These are phyloP conservation scores for Suillus discolor DNA, from an alignment of 768 basidiomycete species.

Conservation along the genomic window DNA sequence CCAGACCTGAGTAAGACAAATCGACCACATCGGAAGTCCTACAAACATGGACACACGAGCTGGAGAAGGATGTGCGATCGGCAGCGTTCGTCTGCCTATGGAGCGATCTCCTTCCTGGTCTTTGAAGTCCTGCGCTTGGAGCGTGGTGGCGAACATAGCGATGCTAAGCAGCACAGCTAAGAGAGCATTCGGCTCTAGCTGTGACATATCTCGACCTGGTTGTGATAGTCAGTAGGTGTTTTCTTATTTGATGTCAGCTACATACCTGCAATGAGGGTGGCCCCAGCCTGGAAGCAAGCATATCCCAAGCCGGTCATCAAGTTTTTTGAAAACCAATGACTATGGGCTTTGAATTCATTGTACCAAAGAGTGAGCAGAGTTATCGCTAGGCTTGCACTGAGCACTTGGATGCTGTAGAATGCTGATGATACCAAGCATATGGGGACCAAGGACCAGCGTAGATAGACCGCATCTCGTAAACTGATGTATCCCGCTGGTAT, in stretches of 20 bases:
- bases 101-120: slow-evolving; percentile 45
- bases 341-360: slow-evolving; percentile 28
- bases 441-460: slow-evolving; percentile 40
- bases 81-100: slow-evolving; percentile 43
- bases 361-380: slow-evolving; percentile 29
- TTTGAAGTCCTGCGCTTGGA: slow-evolving; percentile 38
- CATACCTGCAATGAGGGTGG: slow-evolving; percentile 39
- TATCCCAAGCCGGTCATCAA: slow-evolving; percentile 38
- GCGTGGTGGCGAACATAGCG: slow-evolving; percentile 38
- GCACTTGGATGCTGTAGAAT: slow-evolving; percentile 16
- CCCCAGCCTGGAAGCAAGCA: slow-evolving; percentile 40
- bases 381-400: slow-evolving; percentile 26
- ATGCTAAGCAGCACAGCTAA: slow-evolving; percentile 34
- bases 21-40: slow-evolving; percentile 32
- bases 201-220: slow-evolving; percentile 26
- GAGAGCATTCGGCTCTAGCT: slow-evolving; percentile 27
- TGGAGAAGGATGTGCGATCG: slow-evolving; percentile 42
- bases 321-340: slow-evolving; percentile 38
- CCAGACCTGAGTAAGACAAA: slow-evolving; percentile 30
- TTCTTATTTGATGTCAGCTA: slow-evolving; percentile 1
- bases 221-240: slow-evolving; percentile 9
- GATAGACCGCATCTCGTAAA: slow-evolving; percentile 34
- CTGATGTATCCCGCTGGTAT: slow-evolving; percentile 47
- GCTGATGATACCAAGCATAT: slow-evolving; percentile 40
- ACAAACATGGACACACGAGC: slow-evolving; percentile 29